phyloP scores from a whole-genome alignment of 495 filamentous ascomycete genomes.

The Podospora comata region DNA sequence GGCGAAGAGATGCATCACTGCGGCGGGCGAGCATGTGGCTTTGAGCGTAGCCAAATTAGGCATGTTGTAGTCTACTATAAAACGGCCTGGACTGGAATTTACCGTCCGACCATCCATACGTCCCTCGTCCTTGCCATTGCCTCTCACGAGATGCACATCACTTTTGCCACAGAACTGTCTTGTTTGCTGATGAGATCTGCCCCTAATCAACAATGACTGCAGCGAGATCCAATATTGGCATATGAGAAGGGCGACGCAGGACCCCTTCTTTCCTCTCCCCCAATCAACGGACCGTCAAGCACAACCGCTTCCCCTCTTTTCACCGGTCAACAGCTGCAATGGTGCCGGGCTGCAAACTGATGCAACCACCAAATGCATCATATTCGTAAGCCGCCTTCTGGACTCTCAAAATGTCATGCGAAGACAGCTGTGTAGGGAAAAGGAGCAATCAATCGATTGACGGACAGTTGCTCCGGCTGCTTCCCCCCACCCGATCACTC shows the following conservation, averaged over 20 bases:
- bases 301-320: neutral
- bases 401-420: neutral
- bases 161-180: slow-evolving; percentile 9
- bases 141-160: neutral
- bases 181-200: slow-evolving; percentile 9
- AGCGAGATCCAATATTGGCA: neutral
- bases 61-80: neutral
- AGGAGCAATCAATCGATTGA: neutral
- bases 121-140: neutral
- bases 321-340: slow-evolving; percentile 2
- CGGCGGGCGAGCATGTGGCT: neutral
- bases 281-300: neutral
- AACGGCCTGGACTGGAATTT: slow-evolving; percentile 6
- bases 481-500: neutral
- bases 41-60: slow-evolving; percentile 9
- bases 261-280: neutral
- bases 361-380: neutral
- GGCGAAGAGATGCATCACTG: neutral
- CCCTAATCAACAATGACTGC: slow-evolving; percentile 5
- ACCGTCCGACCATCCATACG: neutral
- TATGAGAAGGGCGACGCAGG: neutral
- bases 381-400: neutral
- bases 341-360: neutral
- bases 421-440: neutral
- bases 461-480: neutral